Evolutionary conservation across 2,329 filamentous ascomycete genomes (phyloP).

Genomic region (Aspergillus quadricinctus): DNA sequence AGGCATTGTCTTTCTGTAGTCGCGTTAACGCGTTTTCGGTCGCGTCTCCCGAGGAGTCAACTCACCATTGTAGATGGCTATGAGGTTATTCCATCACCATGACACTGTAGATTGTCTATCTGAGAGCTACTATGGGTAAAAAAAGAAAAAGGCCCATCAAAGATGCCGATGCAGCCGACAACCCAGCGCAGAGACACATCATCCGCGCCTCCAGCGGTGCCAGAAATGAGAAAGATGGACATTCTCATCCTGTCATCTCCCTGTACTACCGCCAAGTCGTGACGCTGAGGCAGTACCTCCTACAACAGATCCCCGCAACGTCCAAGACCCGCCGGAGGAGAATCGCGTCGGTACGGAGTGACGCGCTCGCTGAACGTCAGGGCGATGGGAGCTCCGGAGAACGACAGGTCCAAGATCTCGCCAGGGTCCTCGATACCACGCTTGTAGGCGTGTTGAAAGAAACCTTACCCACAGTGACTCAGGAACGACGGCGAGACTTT

Average conservation of each 20-base stretch:
- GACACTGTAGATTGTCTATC: not conserved
- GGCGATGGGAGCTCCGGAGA: conserved; percentile 4
- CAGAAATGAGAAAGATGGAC: conserved; percentile 13
- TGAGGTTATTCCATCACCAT: too few species aligned
- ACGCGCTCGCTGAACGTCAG: conserved; percentile 7
- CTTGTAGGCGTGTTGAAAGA: conserved; percentile 56
- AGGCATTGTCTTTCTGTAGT: not conserved
- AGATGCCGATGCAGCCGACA: conserved; percentile 9
- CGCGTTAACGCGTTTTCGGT: not conserved
- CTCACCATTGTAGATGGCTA: not conserved
- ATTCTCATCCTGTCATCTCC: conserved; percentile 59
- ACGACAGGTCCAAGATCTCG: conserved; percentile 33
- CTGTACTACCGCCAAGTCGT: conserved; percentile 64
- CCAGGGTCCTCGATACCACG: conserved; percentile 62
- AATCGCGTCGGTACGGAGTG: conserved; percentile 34
- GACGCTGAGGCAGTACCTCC: conserved; percentile 66
- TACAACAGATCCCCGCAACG: conserved; percentile 60
- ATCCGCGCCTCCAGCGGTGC: conserved; percentile 18
- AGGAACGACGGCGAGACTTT: conserved; percentile 52
- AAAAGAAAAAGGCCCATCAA: conserved; percentile 42
- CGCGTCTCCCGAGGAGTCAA: not conserved
- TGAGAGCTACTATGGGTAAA: conserved; percentile 29
- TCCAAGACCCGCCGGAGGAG: conserved; percentile 54
- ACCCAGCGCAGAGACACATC: conserved; percentile 22
- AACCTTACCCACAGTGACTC: conserved; percentile 24